Evolutionary conservation across 768 basidiomycete species (phyloP).

Genomic region (Tephrocybe rancida): DNA sequence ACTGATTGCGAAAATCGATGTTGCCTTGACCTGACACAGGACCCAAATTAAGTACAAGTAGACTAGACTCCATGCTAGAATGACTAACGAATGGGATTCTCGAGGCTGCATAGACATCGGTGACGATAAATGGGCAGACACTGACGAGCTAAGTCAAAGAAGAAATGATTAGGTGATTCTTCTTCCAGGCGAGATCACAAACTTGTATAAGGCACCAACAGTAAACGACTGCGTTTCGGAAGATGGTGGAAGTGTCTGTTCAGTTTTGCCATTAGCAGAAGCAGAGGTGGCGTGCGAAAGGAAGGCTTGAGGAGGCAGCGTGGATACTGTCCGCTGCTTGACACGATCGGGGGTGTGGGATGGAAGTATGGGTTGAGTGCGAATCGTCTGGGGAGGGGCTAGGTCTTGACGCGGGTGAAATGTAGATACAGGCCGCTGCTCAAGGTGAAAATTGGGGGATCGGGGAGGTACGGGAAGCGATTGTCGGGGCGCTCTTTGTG

Average conservation of each 20-base stretch:
- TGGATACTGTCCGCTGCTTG: conserved; percentile 9
- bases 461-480: conserved; percentile 17
- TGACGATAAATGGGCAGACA: conserved; percentile 46
- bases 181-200: conserved; percentile 13
- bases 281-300: conserved; percentile 41
- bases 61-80: background rate
- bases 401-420: background rate
- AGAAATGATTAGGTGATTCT: background rate
- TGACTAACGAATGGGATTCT: conserved; percentile 18
- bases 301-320: conserved; percentile 11
- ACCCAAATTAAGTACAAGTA: background rate
- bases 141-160: conserved; percentile 44
- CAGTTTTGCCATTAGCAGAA: conserved; percentile 40
- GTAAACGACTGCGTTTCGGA: conserved; percentile 41
- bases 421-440: conserved; percentile 15
- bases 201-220: conserved; percentile 58
- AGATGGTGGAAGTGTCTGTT: background rate
- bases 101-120: conserved; percentile 15
- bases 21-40: conserved; percentile 7
- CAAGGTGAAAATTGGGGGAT: conserved; percentile 9
- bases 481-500: conserved; percentile 21
- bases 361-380: background rate
- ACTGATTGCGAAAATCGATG: background rate
- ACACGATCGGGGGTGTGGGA: background rate
- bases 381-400: background rate